Evolutionary conservation across 139 green algal species (phyloP), one percentile per base, ranked within the genome.

Genomic region (Ettlia oleoabundans): DNA sequence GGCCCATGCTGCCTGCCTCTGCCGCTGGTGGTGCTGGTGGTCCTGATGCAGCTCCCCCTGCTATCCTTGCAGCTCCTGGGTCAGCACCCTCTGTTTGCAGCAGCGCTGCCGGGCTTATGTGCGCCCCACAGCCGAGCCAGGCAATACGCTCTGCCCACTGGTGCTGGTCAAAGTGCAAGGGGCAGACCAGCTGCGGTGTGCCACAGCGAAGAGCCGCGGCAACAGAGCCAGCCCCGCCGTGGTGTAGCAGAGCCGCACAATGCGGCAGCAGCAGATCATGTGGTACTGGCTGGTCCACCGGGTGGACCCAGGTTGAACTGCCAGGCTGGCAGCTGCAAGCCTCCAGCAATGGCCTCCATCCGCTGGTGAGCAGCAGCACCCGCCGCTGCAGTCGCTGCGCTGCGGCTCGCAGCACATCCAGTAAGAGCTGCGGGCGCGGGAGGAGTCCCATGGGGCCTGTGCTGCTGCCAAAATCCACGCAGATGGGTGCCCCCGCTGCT

Each of bases 111-210:
- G 53, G 24, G 52, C 30, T 53, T 37, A 81, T 33, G 47, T 61
- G 53, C 4, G 41, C 22, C 6, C 74, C 85, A 4, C 78, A 75
- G 6, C 76, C 81, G 62, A 85, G 21, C 42, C 77, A 79, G 8
- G 33, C 30, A 0, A 86, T 30, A 32, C 63, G 62, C 10, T 85
- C 85, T 26, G 85, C 85, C 83, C 84, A 88, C 52, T 86, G 87
- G 68, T 81, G 86, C 84, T 95, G 92, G 71, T 95, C 92, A 82
- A 93, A 94, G 26, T 94, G 92, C 38, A 93, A 74, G 0, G 92
- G 92, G 69, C 83, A 92, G 1, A 91, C 51, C 0, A 92, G 37
- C 78, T 94, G 87, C 1, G 88, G 84, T 0, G 52, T 40, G 37
- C 84, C 89, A 69, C 83, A 81, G 4, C 58, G 47, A 51, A 89